Conservation (phyloP, 306 rosid genomes). For the Pterocarpus santalinus region DNA sequence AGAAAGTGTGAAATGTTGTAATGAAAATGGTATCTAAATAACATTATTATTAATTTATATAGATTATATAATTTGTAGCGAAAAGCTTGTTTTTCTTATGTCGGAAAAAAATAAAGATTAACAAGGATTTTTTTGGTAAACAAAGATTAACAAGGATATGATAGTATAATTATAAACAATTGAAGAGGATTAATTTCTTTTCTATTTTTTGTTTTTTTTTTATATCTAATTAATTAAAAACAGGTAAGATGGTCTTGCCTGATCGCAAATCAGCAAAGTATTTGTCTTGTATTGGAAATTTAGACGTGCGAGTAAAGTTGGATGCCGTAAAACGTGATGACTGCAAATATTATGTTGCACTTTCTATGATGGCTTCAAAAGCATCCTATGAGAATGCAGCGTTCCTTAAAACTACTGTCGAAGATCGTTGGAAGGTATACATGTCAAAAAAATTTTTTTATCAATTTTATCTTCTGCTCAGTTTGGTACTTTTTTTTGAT, state of each 20-base stretch:
- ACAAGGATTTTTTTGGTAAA: no score
- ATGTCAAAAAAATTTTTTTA: no score
- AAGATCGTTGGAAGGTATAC: constrained; percentile 58
- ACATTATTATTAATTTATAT: no score
- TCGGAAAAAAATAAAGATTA: no score
- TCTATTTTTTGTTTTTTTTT: background rate
- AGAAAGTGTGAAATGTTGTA: no score
- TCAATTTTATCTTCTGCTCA: no score
- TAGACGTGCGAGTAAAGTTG: constrained; percentile 54
- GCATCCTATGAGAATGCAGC: constrained; percentile 59
- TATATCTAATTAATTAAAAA: background rate
- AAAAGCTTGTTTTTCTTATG: no score
- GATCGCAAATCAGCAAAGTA: constrained; percentile 48
- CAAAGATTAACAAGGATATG: no score
- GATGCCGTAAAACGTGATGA: constrained; percentile 52
- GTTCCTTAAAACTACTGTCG: constrained; percentile 42
- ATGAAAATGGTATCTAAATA: no score
- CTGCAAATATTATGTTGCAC: constrained; percentile 48
- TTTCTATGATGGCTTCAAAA: constrained; percentile 69
- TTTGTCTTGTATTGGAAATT: constrained; percentile 49
- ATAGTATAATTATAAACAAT: background rate
- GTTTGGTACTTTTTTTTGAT: no score
- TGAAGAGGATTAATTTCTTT: background rate
- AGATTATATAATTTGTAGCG: no score
- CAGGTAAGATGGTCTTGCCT: constrained; percentile 53